Base-by-base conservation (phyloP, 148 eudicot genomes). In the Rhododendron ovatum region DNA sequence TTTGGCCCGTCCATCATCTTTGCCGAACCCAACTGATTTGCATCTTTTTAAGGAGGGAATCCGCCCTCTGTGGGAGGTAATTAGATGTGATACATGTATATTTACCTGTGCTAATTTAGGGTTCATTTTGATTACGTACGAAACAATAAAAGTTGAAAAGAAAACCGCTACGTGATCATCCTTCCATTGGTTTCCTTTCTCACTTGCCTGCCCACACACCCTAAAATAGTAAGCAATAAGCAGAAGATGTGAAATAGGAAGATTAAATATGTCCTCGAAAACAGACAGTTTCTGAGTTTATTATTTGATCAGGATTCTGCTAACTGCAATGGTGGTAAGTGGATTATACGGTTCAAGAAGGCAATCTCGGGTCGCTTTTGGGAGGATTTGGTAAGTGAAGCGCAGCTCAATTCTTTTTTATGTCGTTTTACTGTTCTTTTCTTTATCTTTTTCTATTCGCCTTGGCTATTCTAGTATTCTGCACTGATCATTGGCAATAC, bases 61-160 rank as follows among this genome's bases (percentile, higher is more conserved):
- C 88, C 99, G 99, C 83, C 98, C 99, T 12, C 83, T 97, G 43
- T 95, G 99, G 99, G 99, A 97, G 99, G 99, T 97, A 88, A 83
- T 7, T 82, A 26, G 59, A 73, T 57, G 5, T 28, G 69, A 51
- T 35, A 8, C 12, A 4, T 12, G 57, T 69, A 71, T 30, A 3
- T 24, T 59, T 82, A 80, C 79, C 88, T 84, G 76, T 85, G 30
- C 85, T 30, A 75, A 61, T 45, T 51, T 15, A 30, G 63, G 28
- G 35, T 57, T 17, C 18, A 15, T 43, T 14, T 7, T n/a, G 28
- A 18, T 55, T 33, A 48, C 1, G 11, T 47, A 20, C 83, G 20
- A 22, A 57, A 48, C 18, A 17, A 18, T 61, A 79, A 37, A 24
- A 7, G 8, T 51, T 57, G 14, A 63, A 41, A 30, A 63, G 33